Base-by-base conservation (phyloP, 306 rosid genomes). In the Trichosanthes truncata region DNA sequence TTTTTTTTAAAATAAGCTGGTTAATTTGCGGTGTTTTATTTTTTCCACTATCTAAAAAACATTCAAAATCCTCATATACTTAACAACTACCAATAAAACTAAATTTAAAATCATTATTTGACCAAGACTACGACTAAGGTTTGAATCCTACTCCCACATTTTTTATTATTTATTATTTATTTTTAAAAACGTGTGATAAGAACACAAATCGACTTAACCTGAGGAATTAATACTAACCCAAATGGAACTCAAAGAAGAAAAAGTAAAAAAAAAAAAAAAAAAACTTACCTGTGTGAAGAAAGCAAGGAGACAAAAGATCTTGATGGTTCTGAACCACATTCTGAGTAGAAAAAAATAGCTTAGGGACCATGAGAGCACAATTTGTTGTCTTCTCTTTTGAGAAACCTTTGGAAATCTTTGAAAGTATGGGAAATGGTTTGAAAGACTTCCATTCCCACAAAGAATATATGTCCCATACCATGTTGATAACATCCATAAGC, bases 271-370 rank as follows among this genome's bases (percentile, higher is more conserved):
- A 2, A 5, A 23, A 68, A 14, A 11, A 20, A 40, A 10, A 17
- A n/a, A 55, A 7, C 17, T 43, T 10, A 93, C 97, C 93, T 93
- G 97, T 80, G 93, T 87, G 86, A 89, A 93, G 89, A 87, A 93
- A 48, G 81, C 69, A 0, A 84, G 85, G 20, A 84, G 89, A 69
- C 85, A 82, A 83, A 93, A 86, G 55, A 93, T 69, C 81, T 93
- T 93, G 53, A 87, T 3, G 73, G 90, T 61, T 46, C 65, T 84
- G 87, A 78, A 80, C 0, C 91, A 46, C 89, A 89, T 80, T 18
- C 90, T 85, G 0, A 84, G 84, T 20, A 75, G 90, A 48, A 17
- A 56, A 45, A 89, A 65, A 63, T 9, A 86, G 72, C 94, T 84
- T 10, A 48, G 82, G 41, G 96, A 84, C 92, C 91, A 88, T 0